Evolutionary conservation across 345 rosid genomes (phyloP).

Genomic region (Melaleuca quinquenervia): DNA sequence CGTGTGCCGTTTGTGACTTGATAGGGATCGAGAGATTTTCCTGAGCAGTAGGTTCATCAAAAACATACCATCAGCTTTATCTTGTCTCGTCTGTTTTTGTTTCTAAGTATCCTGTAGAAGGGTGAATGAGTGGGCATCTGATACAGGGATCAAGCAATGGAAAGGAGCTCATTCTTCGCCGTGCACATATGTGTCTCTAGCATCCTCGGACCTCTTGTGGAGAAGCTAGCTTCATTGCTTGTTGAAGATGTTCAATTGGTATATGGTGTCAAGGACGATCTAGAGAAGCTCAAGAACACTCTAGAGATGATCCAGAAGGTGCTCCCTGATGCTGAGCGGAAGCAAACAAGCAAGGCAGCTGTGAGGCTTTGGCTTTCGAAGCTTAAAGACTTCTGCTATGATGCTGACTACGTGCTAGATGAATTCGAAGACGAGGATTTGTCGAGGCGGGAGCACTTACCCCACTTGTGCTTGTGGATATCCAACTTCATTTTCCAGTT

Average conservation of each 20-base stretch:
- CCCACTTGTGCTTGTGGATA: background rate
- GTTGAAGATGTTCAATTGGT: background rate
- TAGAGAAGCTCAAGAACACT: background rate
- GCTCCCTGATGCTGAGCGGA: constrained; percentile 4
- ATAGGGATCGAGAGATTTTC: too few species aligned
- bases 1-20: too few species aligned
- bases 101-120: background rate
- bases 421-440: background rate
- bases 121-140: background rate
- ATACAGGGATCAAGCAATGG: background rate
- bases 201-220: background rate
- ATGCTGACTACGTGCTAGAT: constrained; percentile 10
- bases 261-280: background rate
- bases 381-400: constrained; percentile 6
- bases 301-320: background rate
- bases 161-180: background rate
- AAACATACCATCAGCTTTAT: too few species aligned
- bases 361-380: background rate
- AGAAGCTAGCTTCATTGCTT: background rate
- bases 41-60: too few species aligned
- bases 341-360: background rate
- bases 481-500: background rate
- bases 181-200: background rate
- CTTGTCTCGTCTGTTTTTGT: too few species aligned
- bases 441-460: background rate